Evolutionary conservation across 352 stramenopile genomes (phyloP), one percentile per base, ranked within the genome.

Genomic region (Globisporangium uncinulatum): DNA sequence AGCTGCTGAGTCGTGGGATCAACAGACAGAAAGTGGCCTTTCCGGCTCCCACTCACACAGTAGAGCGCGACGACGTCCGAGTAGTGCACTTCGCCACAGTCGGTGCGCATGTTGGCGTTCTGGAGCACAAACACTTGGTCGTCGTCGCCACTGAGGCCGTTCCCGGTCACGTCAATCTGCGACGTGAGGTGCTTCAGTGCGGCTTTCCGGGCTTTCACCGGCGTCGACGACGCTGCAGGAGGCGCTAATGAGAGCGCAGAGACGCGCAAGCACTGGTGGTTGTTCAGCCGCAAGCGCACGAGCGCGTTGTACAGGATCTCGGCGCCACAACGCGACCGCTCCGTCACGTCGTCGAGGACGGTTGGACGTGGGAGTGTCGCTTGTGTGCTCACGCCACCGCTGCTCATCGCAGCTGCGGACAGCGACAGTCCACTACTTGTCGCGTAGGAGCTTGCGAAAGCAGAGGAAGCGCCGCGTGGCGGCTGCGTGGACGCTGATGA

Each of bases 111-210:
- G 37, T 74, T 84, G 2, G 71, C 81, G 51, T 93, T 93, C 29
- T 91, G 60, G 17, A 93, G 54, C 50, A 86, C 77, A 63, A 95
- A 95, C 7, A 91, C 71, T 46, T 95, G 83, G 46, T 88, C 76
- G 13, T 73, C 66, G 43, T 95, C 83, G n/a, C 79, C 80, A 54
- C 76, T 76, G 31, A 89, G 67, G 0, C 83, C 80, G 59, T 83
- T 73, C 31, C 83, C 83, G 9, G 69, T 67, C 3, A 84, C 74
- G 55, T 87, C 70, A 54, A 93, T 83, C 19, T 52, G 66, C 43
- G 34, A 57, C 46, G 56, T 34, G 51, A 65, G 46, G 56, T 67
- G 54, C 67, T 82, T 37, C 57, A 57, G 29, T 10, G 47, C 11
- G 44, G 59, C 51, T 17, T 44, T 51, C 31, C 61, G 32, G 19